These are phyloP conservation scores for Didymella glomerata DNA, from an alignment of 2,329 filamentous ascomycete genomes.

Conservation along the genomic window DNA sequence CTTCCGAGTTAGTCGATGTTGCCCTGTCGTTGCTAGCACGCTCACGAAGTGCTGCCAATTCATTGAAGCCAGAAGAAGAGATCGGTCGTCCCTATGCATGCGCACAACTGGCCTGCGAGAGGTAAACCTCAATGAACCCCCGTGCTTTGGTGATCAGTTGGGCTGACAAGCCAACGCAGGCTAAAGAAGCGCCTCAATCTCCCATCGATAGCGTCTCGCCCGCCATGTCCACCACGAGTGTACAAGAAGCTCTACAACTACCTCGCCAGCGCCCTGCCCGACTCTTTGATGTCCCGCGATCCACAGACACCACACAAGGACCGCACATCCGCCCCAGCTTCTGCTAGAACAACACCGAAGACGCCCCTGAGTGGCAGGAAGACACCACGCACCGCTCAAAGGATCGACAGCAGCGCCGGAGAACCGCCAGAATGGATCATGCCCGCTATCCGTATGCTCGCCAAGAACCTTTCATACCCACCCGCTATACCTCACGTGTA, in stretches of 20 bases:
- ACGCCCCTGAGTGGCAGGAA: slow-evolving; percentile 34
- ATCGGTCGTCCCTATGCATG: slow-evolving; percentile 51
- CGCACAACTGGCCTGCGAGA: slow-evolving; percentile 76
- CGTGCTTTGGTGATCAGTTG: background rate
- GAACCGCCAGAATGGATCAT: slow-evolving; percentile 67
- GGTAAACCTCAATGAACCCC: slow-evolving; percentile 59
- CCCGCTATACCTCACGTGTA: slow-evolving; percentile 75
- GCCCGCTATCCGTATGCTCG: slow-evolving; percentile 71
- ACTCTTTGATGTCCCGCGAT: slow-evolving; percentile 34
- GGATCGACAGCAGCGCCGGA: slow-evolving; percentile 22
- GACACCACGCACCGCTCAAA: slow-evolving; percentile 34
- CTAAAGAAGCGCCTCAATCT: slow-evolving; percentile 64
- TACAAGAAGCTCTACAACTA: slow-evolving; percentile 87
- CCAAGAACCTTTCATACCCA: slow-evolving; percentile 67
- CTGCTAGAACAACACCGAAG: slow-evolving; percentile 38
- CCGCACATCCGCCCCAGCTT: slow-evolving; percentile 30
- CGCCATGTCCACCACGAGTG: slow-evolving; percentile 54
- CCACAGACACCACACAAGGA: slow-evolving; percentile 46
- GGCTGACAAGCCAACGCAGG: slow-evolving; percentile 59
- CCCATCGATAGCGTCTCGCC: slow-evolving; percentile 45
- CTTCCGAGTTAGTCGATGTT: slow-evolving; percentile 45
- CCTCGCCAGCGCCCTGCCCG: slow-evolving; percentile 75
- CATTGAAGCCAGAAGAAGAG: slow-evolving; percentile 49
- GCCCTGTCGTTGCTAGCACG: slow-evolving; percentile 47
- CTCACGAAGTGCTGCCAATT: slow-evolving; percentile 59